Evolutionary conservation across 1,284 basidiomycete genomes (phyloP), one percentile per base, ranked within the genome.

Genomic region (Gymnopus androsaceus): DNA sequence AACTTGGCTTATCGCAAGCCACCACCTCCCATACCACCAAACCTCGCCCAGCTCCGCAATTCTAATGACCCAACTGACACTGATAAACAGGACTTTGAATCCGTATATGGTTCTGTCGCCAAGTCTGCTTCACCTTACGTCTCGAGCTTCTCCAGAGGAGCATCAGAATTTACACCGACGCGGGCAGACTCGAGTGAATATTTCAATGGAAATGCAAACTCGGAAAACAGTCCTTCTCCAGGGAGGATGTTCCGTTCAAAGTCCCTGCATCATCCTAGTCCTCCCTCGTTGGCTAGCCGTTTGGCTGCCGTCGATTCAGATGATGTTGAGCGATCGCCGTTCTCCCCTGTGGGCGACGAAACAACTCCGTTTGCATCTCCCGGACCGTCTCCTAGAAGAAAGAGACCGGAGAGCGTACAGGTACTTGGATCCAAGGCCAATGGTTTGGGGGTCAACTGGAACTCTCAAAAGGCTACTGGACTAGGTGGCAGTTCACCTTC

Each of bases 361-460:
- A 33, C 50, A 12, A 38, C 37, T 31, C 23, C 31, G n/a, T n/a
- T n/a, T 15, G 30, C 38, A 12, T 37, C 37, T 15, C 51, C 46
- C 5, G 45, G 38, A 21, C 37, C 70, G 1, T 76, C 82, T 0
- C 77, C 79, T 0, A 71, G 81, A 2, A 71, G 79, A 14, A 77
- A 74, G 55, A 74, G 85, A 1, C 87, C 87, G 0, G 86, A 88
- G 62, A 88, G 85, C 63, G 75, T 83, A 30, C 85, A 87, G 61
- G 61, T 87, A 17, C 25, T 53, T 50, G 48, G 48, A 27, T 27
- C 34, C 36, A 50, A 50, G 5, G 11, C 7, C 15, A 45, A 28
- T 28, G 42, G 27, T 2, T 34, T 19, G 45, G 30, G 15, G 30
- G 17, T 28, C 28, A 36, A 50, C 27, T 27, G 48, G 30, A 48